These are phyloP conservation scores for Salicornia ramosissima DNA, from an alignment of 148 eudicot species.

Conservation along the genomic window DNA sequence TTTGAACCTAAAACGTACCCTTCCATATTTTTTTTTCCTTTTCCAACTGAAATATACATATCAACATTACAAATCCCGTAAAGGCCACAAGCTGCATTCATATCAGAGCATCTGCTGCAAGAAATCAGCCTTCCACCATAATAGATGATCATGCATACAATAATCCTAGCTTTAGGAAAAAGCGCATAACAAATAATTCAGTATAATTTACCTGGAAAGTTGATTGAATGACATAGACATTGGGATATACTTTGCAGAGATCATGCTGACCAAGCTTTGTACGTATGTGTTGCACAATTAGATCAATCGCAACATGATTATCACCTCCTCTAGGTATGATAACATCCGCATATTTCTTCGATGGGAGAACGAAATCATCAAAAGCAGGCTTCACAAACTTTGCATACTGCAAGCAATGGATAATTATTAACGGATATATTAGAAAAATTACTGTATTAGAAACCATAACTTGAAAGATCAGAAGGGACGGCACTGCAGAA, in stretches of 20 bases:
- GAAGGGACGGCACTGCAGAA: not conserved
- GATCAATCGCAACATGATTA: constrained; percentile 92
- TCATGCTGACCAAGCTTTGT: constrained; percentile 97
- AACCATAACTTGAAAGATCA: not conserved
- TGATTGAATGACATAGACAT: constrained; percentile 83
- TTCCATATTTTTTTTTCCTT: too few relatives aligned
- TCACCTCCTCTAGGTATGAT: constrained; percentile 97
- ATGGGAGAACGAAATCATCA: constrained; percentile 91
- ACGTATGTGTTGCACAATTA: constrained; percentile 86
- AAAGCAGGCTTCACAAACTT: constrained; percentile 98
- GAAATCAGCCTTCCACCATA: not conserved
- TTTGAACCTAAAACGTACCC: not conserved
- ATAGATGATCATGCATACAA: not conserved
- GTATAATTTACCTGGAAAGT: constrained; percentile 69
- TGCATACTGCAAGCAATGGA: constrained; percentile 62
- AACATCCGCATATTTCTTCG: constrained; percentile 96
- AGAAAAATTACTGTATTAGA: not conserved
- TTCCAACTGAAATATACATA: too few relatives aligned
- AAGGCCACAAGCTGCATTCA: not conserved
- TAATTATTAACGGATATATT: not conserved
- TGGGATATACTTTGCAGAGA: constrained; percentile 85
- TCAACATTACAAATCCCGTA: not conserved
- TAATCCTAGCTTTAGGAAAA: not conserved
- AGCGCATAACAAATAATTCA: not conserved
- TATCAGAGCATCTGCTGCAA: not conserved